Conservation (phyloP, 179 eudicot species). For the Nepenthes alata region DNA sequence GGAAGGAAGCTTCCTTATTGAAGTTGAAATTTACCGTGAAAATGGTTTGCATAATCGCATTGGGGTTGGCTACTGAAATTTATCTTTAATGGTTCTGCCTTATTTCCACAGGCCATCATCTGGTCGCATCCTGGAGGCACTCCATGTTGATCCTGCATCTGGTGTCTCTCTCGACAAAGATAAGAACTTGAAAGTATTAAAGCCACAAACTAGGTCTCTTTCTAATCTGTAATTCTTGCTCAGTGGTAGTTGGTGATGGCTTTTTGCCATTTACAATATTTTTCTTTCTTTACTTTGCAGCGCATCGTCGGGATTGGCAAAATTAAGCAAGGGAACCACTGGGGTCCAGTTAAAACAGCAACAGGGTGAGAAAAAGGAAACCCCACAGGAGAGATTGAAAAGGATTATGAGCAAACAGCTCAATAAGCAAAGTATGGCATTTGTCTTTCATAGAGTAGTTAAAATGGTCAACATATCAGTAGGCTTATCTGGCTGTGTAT, state of each 20-base stretch:
- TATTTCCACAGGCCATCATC: constrained; percentile 64
- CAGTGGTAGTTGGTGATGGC: background rate
- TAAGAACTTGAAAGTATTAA: constrained; percentile 46
- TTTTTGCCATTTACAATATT: background rate
- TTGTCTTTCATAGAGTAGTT: background rate
- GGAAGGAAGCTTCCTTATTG: constrained; percentile 33
- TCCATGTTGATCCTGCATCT: constrained; percentile 94
- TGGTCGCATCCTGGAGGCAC: constrained; percentile 83
- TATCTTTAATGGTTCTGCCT: constrained; percentile 22
- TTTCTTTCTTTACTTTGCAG: constrained; percentile 24
- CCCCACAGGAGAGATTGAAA: constrained; percentile 96
- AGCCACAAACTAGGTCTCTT: constrained; percentile 51
- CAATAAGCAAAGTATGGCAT: constrained; percentile 67
- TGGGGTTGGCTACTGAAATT: constrained; percentile 5
- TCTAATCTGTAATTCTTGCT: background rate
- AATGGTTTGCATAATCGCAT: too few species aligned
- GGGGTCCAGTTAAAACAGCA: constrained; percentile 46
- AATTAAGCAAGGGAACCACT: constrained; percentile 52
- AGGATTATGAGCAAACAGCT: constrained; percentile 95
- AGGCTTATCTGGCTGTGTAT: constrained; percentile 6
- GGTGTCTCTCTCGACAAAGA: constrained; percentile 81
- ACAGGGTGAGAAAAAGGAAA: constrained; percentile 86
- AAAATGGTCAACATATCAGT: background rate
- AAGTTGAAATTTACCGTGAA: constrained; percentile 18
- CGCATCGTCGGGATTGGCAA: constrained; percentile 68